Evolutionary conservation across 257 asterid genomes (phyloP).

Genomic region (Ilex asprella): DNA sequence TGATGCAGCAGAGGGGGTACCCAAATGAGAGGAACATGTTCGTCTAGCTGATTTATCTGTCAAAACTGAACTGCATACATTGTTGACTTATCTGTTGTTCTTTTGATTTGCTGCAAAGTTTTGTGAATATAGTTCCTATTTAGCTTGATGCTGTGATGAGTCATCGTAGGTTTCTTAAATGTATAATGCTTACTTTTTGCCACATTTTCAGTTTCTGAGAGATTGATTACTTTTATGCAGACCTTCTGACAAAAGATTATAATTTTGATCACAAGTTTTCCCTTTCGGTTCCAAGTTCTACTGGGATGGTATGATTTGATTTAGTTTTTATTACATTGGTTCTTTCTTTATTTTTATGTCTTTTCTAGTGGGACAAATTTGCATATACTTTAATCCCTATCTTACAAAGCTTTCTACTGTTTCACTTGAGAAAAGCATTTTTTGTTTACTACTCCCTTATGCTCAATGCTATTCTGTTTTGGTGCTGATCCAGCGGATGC

Average conservation of each 20-base stretch:
- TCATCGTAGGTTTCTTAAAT: neutral
- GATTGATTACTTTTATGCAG: constrained; percentile 28
- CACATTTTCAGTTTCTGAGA: neutral
- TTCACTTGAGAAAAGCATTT: neutral
- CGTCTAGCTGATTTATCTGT: too few species aligned
- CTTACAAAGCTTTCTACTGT: neutral
- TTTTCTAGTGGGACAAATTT: neutral
- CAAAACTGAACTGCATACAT: too few species aligned
- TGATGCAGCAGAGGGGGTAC: too few species aligned
- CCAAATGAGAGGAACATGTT: too few species aligned
- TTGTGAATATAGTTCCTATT: neutral
- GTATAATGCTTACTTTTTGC: neutral
- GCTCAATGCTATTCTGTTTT: neutral
- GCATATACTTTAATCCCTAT: too few species aligned
- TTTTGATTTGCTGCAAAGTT: too few species aligned
- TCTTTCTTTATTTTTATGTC: constrained; percentile 1
- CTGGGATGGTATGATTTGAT: constrained; percentile 57
- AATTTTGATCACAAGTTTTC: constrained; percentile 80
- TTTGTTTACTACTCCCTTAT: neutral
- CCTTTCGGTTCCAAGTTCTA: constrained; percentile 59
- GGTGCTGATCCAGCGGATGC: neutral
- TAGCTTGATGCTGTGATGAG: neutral
- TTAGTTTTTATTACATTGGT: neutral
- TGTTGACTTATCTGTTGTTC: too few species aligned
- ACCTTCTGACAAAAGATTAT: constrained; percentile 78